Conservation (phyloP, 2,329 filamentous ascomycete species). For the Phaeosphaeriaceae sp. region DNA sequence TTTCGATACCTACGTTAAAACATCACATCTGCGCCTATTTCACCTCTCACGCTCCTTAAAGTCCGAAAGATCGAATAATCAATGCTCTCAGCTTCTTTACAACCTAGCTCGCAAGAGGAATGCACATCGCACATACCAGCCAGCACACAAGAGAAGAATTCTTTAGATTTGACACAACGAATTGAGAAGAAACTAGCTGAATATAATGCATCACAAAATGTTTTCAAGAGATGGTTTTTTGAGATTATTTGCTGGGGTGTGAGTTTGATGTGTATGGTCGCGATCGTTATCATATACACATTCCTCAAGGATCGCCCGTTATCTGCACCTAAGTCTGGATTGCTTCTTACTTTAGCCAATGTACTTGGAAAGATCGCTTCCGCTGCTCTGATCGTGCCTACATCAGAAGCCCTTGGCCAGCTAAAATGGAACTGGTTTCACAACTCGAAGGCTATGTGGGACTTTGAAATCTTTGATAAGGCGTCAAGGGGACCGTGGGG, state of each 20-base stretch:
- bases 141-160: not conserved
- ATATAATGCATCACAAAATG: constrained; percentile 15
- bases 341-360: constrained; percentile 14
- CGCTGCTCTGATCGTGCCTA: constrained; percentile 28
- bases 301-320: not conserved
- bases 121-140: too few species aligned
- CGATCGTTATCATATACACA: constrained; percentile 9
- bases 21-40: too few species aligned
- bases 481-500: constrained; percentile 21
- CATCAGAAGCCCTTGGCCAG: constrained; percentile 33
- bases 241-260: constrained; percentile 20
- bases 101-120: too few species aligned
- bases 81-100: too few species aligned
- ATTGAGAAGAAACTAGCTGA: constrained; percentile 18
- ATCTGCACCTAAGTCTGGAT: not conserved
- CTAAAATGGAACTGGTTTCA: constrained; percentile 38
- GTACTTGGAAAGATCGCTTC: constrained; percentile 23
- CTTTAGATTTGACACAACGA: constrained; percentile 20
- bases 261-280: constrained; percentile 20
- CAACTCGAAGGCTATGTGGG: constrained; percentile 27
- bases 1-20: too few species aligned
- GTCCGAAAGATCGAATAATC: too few species aligned
- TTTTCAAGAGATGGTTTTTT: constrained; percentile 21
- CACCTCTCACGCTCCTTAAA: too few species aligned
- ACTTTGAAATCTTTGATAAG: constrained; percentile 43